Evolutionary conservation across 495 filamentous ascomycete genomes (phyloP).

Genomic region (Saxophila tyrrhenica): DNA sequence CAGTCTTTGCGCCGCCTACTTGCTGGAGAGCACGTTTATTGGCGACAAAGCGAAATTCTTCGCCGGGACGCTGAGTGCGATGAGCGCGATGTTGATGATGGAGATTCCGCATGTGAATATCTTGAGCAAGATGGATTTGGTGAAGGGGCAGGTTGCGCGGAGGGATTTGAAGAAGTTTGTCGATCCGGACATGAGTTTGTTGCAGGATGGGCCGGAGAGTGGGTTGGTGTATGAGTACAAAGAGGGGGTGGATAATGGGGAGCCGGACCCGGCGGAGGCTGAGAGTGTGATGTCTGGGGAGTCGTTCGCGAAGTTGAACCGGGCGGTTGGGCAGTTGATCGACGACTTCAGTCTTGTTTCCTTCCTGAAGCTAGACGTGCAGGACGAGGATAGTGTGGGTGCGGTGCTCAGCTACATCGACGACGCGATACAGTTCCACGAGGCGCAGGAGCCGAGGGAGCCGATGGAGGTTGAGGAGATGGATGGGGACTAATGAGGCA

Average conservation of each 20-base stretch:
- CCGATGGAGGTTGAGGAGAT: constrained; percentile 67
- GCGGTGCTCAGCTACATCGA: constrained; percentile 94
- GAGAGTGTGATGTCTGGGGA: constrained; percentile 64
- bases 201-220: constrained; percentile 54
- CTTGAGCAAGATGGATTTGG: constrained; percentile 91
- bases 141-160: constrained; percentile 69
- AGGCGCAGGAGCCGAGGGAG: constrained; percentile 89
- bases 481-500: constrained; percentile 4
- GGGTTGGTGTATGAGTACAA: constrained; percentile 25
- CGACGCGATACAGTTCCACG: constrained; percentile 89
- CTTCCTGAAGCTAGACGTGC: constrained; percentile 77
- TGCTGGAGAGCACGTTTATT: constrained; percentile 90
- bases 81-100: constrained; percentile 98
- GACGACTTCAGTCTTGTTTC: constrained; percentile 98
- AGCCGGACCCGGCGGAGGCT: constrained; percentile 45
- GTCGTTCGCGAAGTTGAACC: constrained; percentile 67
- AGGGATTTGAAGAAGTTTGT: constrained; percentile 79
- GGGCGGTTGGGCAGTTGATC: constrained; percentile 75
- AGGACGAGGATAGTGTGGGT: constrained; percentile 86
- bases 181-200: constrained; percentile 63
- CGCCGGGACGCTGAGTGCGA: constrained; percentile 83
- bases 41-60: constrained; percentile 95
- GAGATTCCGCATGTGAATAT: constrained; percentile 93
- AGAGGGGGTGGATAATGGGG: constrained; percentile 23
- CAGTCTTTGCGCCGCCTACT: constrained; percentile 86